Evolutionary conservation across 371 early-diverging fungal genomes (phyloP), one percentile per base, ranked within the genome.

Genomic region (Mortierella sp.): DNA sequence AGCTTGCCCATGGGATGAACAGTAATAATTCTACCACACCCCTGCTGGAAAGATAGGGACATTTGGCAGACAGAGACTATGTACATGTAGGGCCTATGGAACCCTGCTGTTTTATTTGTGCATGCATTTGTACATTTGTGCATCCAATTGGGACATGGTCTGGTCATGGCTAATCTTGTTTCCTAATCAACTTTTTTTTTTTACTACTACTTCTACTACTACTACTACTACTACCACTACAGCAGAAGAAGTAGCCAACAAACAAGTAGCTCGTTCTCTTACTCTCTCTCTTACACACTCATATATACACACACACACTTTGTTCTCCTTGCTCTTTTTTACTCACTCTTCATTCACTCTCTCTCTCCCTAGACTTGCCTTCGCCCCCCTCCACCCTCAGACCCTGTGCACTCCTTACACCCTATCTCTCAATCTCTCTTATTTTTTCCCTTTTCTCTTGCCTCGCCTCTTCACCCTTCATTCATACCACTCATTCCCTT

Each of bases 121-220:
- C 28, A 28, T 28, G 28, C 28, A 28, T 36, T 36, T 36, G 36
- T 36, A 6, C 36, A 36, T 36, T 36, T 43, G 43, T 43, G 43
- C 15, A 43, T 43, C 43, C 43, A 43, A 43, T 13, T 43, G 43
- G 43, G 43, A 15, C 43, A 53, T 53, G 9, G n/a, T 53, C n/a
- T 53, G 10, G 21, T 10, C 9, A 22, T 53, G 10, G 19, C 10
- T 10, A 10, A 19, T 28, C 21, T 53, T 10, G 4, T 53, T 53
- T 53, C 55, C 55, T 53, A 53, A 53, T 53, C 55, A 53, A 9
- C 10, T 58, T 52, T 52, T 52, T 52, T 52, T 52, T 52, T 52
- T 52, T 52, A n/a, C n/a, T n/a, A n/a, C n/a, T n/a, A n/a, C n/a
- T n/a, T n/a, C n/a, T n/a, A n/a, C n/a, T n/a, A n/a, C n/a, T n/a